Evolutionary conservation across 1,284 basidiomycete species (phyloP).

Genomic region (Wolfiporia cocos): DNA sequence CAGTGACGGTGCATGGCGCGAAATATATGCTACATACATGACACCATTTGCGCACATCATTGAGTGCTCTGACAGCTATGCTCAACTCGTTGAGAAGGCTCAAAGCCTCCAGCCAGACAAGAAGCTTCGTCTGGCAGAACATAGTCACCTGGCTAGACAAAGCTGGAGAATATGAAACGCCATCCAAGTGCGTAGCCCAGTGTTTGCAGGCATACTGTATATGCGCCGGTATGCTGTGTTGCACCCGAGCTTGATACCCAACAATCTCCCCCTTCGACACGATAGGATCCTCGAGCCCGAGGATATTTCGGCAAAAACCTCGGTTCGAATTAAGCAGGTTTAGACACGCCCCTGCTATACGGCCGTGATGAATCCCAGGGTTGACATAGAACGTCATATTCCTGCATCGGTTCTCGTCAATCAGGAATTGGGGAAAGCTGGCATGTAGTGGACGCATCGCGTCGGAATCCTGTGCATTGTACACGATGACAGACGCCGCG

Average conservation of each 20-base stretch:
- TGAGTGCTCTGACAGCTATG: neutral
- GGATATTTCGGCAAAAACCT: neutral
- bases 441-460: conserved; percentile 5
- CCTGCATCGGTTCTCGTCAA: conserved; percentile 1
- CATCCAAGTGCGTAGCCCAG: conserved; percentile 4
- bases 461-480: neutral
- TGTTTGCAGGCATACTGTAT: conserved; percentile 4
- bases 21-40: neutral
- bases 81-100: neutral
- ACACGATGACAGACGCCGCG: neutral
- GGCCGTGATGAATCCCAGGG: neutral
- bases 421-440: conserved; percentile 6
- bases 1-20: too few relatives aligned
- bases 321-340: neutral
- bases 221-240: neutral
- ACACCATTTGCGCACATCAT: neutral
- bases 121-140: neutral
- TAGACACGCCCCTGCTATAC: neutral
- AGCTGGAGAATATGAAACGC: neutral
- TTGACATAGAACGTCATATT: conserved; percentile 1
- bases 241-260: neutral
- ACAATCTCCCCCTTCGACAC: neutral
- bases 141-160: neutral
- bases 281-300: neutral
- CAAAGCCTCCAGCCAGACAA: neutral